A percentile compares a stretch with the other conserved stretches of the same genome.
phyloP scores from a whole-genome alignment of 257 asterid species.

The Rehmannia glutinosa region DNA sequence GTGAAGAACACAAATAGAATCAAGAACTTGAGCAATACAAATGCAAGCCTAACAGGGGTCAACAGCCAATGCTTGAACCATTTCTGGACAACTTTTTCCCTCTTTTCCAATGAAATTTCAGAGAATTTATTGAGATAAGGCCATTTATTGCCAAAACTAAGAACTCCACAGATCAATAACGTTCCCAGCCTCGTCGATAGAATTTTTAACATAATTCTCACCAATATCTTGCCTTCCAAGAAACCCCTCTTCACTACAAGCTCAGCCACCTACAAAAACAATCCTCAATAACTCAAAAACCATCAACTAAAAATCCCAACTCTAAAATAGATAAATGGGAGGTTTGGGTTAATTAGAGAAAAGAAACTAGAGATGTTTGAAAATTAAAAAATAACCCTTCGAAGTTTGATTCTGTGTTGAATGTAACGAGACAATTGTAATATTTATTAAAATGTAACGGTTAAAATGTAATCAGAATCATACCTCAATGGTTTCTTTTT shows the following conservation, averaged over 20 bases:
- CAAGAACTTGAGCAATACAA: conserved; percentile 67
- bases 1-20: conserved; percentile 56
- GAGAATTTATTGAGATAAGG: conserved; percentile 60
- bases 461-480: too few species aligned
- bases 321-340: too few species aligned
- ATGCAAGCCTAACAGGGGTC: conserved; percentile 72
- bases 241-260: conserved; percentile 36
- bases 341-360: too few species aligned
- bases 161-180: conserved; percentile 51
- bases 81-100: conserved; percentile 57
- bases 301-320: too few species aligned
- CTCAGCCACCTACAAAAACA: conserved; percentile 57
- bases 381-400: too few species aligned
- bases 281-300: too few species aligned
- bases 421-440: too few species aligned
- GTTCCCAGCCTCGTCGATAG: conserved; percentile 74
- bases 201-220: conserved; percentile 33
- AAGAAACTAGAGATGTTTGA: too few species aligned
- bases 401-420: too few species aligned
- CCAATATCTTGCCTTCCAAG: conserved; percentile 43
- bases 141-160: conserved; percentile 42
- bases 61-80: conserved; percentile 50
- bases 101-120: conserved; percentile 45
- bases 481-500: too few species aligned
- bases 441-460: too few species aligned